Conservation (phyloP, 2,329 filamentous ascomycete species). For the Macrophomina tecta region DNA sequence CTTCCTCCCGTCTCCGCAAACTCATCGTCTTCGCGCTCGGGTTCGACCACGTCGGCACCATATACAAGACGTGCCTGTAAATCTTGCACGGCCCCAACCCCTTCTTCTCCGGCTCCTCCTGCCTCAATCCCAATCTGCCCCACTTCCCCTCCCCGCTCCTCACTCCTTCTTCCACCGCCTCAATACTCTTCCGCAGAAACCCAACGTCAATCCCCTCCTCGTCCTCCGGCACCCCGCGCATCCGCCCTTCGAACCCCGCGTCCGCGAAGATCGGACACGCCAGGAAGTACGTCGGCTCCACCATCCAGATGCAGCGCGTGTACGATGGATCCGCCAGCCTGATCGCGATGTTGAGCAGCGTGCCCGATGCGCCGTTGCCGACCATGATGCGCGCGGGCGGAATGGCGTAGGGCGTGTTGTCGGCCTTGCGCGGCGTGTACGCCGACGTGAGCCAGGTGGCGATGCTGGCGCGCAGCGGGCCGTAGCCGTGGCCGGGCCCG, state of each 20-base stretch:
- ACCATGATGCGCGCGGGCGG: constrained; percentile 71
- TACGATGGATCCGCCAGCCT: constrained; percentile 76
- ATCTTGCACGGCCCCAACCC: constrained; percentile 65
- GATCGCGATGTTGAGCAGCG: constrained; percentile 74
- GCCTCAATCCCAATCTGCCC: constrained; percentile 29
- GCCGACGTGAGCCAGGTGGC: constrained; percentile 72
- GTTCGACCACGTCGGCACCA: constrained; percentile 87
- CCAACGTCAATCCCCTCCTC: constrained; percentile 76
- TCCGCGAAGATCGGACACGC: constrained; percentile 84
- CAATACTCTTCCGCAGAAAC: constrained; percentile 59
- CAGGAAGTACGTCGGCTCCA: constrained; percentile 82
- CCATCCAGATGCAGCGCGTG: constrained; percentile 78
- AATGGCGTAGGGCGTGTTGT: constrained; percentile 43
- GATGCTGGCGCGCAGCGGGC: constrained; percentile 69
- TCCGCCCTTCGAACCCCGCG: constrained; percentile 63
- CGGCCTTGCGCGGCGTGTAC: constrained; percentile 54
- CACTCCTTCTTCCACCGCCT: constrained; percentile 55
- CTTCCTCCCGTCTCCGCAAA: constrained; percentile 65
- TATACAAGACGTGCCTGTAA: constrained; percentile 87
- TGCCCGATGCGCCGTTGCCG: constrained; percentile 87
- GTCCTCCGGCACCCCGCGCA: constrained; percentile 77
- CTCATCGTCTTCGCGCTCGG: constrained; percentile 86
- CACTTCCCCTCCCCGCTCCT: constrained; percentile 41
- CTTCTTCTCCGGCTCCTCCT: constrained; percentile 47
- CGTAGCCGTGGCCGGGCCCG: constrained; percentile 76